These are phyloP conservation scores for Leishmania major DNA, from an alignment of 208 protist species.

Conservation along the genomic window DNA sequence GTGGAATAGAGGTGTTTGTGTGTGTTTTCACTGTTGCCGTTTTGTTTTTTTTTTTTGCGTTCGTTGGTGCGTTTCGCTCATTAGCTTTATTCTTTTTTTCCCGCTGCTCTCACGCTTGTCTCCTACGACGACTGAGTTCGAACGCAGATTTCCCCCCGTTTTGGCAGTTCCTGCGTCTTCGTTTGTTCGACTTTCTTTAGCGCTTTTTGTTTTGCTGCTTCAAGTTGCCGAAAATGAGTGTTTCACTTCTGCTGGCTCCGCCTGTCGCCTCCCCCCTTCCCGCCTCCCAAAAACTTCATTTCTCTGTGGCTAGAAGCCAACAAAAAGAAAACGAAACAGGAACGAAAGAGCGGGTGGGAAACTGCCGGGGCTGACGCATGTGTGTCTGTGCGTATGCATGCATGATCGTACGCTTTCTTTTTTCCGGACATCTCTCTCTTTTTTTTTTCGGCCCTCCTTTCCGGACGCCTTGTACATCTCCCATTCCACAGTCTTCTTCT, in stretches of 20 bases:
- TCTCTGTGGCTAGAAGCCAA: neutral
- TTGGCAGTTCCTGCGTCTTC: neutral
- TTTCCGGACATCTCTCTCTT: neutral
- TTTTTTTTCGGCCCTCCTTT: neutral
- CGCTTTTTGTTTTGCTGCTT: neutral
- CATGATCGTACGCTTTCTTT: neutral
- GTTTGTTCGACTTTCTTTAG: neutral
- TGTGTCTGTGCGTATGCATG: neutral
- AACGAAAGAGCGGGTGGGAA: neutral
- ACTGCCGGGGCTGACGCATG: neutral
- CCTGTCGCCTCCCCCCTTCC: neutral
- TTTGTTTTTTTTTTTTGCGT: neutral
- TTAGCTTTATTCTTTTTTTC: neutral
- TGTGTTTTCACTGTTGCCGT: neutral
- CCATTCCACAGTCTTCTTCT: neutral
- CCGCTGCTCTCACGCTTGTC: neutral
- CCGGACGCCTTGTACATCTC: neutral
- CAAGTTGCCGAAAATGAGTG: neutral
- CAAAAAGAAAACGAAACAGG: too few species aligned
- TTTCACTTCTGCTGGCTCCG: neutral
- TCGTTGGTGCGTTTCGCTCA: neutral
- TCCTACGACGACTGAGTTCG: neutral
- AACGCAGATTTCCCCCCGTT: neutral
- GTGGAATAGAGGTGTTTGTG: neutral
- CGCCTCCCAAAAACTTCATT: neutral